Evolutionary conservation across 495 filamentous ascomycete species (phyloP).

Genomic region (Parmelia sp.): DNA sequence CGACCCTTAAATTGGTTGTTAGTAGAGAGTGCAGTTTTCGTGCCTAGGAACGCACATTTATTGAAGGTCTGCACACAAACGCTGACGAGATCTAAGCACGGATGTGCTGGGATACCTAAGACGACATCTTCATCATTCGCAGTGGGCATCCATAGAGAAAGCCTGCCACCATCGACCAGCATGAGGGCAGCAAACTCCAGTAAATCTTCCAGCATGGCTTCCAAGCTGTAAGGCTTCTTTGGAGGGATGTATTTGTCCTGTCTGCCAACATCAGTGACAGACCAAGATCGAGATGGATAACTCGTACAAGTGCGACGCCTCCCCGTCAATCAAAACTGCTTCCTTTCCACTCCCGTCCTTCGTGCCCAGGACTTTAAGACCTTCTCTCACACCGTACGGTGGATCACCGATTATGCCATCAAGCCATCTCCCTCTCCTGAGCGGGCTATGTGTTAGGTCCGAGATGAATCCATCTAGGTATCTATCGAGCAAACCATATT

Average conservation of each 20-base stretch:
- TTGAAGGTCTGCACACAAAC: slow-evolving; percentile 82
- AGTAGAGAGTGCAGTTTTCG: background rate
- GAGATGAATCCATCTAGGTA: slow-evolving; percentile 74
- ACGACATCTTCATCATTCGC: slow-evolving; percentile 70
- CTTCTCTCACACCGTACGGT: slow-evolving; percentile 95
- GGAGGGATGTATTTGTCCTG: slow-evolving; percentile 77
- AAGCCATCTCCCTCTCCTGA: slow-evolving; percentile 57
- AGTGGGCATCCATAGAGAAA: slow-evolving; percentile 97
- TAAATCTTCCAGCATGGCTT: slow-evolving; percentile 82
- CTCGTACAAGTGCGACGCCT: slow-evolving; percentile 59
- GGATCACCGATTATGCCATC: slow-evolving; percentile 97
- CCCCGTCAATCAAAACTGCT: slow-evolving; percentile 63
- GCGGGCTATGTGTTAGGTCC: slow-evolving; percentile 83
- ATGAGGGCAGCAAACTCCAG: slow-evolving; percentile 69
- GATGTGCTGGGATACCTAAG: slow-evolving; percentile 70
- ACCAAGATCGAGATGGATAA: background rate
- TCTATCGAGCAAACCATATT: slow-evolving; percentile 62
- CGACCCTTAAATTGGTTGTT: slow-evolving; percentile 54
- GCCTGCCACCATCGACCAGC: slow-evolving; percentile 74
- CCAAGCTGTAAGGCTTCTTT: slow-evolving; percentile 85
- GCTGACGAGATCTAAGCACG: slow-evolving; percentile 64
- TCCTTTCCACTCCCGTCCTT: slow-evolving; percentile 57
- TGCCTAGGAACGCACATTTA: slow-evolving; percentile 56
- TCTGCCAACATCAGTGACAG: slow-evolving; percentile 34
- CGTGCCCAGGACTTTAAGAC: slow-evolving; percentile 75